Evolutionary conservation across 225 moss, liverwort and hornwort genomes (phyloP).

Genomic region (Anthoceros angustus): DNA sequence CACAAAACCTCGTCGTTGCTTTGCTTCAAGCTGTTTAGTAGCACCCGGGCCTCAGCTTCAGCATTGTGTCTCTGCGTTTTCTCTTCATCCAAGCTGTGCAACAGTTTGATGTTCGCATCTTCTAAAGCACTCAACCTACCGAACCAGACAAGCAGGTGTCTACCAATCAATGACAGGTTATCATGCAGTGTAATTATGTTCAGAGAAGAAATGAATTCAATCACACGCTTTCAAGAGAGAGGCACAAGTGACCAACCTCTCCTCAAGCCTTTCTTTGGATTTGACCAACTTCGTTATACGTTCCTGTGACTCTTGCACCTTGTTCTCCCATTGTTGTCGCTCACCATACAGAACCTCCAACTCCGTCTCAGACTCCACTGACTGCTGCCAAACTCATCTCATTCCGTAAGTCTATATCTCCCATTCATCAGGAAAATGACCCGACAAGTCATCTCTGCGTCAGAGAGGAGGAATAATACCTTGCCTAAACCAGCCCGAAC

Average conservation of each 20-base stretch:
- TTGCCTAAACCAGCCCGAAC: constrained; percentile 38
- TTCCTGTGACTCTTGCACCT: constrained; percentile 29
- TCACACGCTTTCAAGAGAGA: neutral
- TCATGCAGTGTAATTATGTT: too few species aligned
- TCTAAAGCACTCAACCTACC: constrained; percentile 32
- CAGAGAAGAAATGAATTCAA: too few species aligned
- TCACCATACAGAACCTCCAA: constrained; percentile 25
- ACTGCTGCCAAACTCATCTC: constrained; percentile 12
- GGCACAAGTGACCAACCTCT: constrained; percentile 17
- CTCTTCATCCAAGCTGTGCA: constrained; percentile 24
- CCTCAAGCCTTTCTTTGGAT: constrained; percentile 46
- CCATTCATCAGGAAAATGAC: neutral
- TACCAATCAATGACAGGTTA: neutral
- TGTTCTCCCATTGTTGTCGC: constrained; percentile 34
- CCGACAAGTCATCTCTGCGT: neutral
- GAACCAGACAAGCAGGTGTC: neutral
- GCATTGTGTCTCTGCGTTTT: constrained; percentile 23
- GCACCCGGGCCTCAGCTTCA: constrained; percentile 30
- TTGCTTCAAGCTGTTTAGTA: constrained; percentile 29
- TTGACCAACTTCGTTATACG: constrained; percentile 28
- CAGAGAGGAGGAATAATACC: constrained; percentile 12
- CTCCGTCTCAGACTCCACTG: constrained; percentile 37
- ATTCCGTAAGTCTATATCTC: neutral
- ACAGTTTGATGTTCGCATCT: constrained; percentile 21
- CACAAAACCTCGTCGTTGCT: constrained; percentile 33